Evolutionary conservation across 2,329 filamentous ascomycete species (phyloP).

Genomic region (Diaporthe amygdali): DNA sequence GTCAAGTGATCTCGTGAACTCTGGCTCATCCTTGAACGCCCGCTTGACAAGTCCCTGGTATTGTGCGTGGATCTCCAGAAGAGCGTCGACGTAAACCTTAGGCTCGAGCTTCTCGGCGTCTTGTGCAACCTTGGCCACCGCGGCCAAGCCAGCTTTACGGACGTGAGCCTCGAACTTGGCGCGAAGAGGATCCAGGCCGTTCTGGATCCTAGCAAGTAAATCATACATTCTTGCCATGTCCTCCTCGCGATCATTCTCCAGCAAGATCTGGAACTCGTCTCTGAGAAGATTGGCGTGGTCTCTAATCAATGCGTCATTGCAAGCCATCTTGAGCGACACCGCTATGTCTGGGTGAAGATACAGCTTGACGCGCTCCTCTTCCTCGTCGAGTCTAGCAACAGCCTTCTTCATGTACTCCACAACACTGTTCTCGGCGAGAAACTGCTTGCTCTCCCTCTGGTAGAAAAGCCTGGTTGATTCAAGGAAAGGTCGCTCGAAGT

Average conservation of each 20-base stretch:
- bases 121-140: constrained; percentile 88
- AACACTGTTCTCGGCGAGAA: constrained; percentile 94
- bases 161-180: constrained; percentile 92
- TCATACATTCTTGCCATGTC: constrained; percentile 98
- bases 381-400: constrained; percentile 84
- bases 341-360: constrained; percentile 93
- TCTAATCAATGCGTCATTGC: constrained; percentile 86
- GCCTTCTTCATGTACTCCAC: constrained; percentile 99
- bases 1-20: constrained; percentile 94
- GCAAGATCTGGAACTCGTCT: constrained; percentile 92
- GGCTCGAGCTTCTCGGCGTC: constrained; percentile 92
- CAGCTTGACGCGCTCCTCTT: constrained; percentile 90
- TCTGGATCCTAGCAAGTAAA: constrained; percentile 84
- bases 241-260: constrained; percentile 93
- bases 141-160: constrained; percentile 83
- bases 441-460: constrained; percentile 88
- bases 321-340: constrained; percentile 80
- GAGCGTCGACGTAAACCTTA: constrained; percentile 93
- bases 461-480: constrained; percentile 86
- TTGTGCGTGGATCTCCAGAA: constrained; percentile 92
- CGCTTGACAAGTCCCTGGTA: constrained; percentile 91
- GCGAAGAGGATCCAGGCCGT: constrained; percentile 88
- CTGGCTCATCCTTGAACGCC: constrained; percentile 93
- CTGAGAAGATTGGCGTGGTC: constrained; percentile 85
- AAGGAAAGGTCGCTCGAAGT: constrained; percentile 94